Percentiles rank a stretch among this genome's conserved stretches.
Evolutionary conservation across 148 eudicot species (phyloP).

Genomic region (Spergularia bocconei): DNA sequence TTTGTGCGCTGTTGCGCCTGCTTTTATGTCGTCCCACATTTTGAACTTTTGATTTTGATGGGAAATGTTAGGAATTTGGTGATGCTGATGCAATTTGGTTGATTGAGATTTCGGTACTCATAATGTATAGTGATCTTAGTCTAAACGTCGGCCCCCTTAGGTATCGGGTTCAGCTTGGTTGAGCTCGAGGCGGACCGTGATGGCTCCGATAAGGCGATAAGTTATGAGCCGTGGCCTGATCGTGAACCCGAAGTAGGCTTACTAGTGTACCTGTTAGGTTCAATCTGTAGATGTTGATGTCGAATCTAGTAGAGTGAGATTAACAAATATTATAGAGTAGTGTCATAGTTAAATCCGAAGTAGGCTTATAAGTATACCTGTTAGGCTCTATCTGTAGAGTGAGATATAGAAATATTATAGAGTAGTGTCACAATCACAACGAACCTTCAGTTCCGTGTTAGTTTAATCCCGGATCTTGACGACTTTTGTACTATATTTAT

Average conservation of each 20-base stretch:
- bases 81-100: neutral
- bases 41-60: conserved; percentile 1
- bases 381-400: neutral
- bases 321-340: neutral
- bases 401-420: neutral
- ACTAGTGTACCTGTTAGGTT: neutral
- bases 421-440: neutral
- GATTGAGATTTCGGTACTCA: neutral
- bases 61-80: neutral
- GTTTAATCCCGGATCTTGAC: neutral
- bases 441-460: conserved; percentile 1
- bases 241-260: too few species aligned
- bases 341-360: neutral
- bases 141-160: too few species aligned
- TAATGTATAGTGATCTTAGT: neutral
- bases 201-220: too few species aligned
- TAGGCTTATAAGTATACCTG: too few species aligned
- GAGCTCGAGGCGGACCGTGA: too few species aligned
- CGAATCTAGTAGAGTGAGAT: neutral
- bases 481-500: neutral
- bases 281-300: conserved; percentile 1
- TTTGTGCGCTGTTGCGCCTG: neutral
- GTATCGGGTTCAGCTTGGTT: neutral
- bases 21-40: neutral
- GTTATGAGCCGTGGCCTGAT: too few species aligned